These are phyloP conservation scores for Phytophthora brassicae DNA, from an alignment of 352 stramenopile species.

Conservation along the genomic window DNA sequence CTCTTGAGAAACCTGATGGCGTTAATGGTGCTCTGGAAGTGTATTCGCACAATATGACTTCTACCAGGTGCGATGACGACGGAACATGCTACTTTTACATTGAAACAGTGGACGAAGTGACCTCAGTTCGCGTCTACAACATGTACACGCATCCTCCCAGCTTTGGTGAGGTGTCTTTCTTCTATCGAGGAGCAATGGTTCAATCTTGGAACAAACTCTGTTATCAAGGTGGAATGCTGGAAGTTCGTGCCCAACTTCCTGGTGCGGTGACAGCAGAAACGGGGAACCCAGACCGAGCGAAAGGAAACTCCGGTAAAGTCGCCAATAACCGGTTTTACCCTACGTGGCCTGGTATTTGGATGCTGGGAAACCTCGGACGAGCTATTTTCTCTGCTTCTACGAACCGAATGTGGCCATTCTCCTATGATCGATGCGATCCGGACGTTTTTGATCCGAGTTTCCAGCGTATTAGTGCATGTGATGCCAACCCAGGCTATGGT, in stretches of 20 bases:
- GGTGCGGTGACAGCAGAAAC: constrained; percentile 54
- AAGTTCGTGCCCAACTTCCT: constrained; percentile 87
- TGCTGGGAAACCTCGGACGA: constrained; percentile 92
- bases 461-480: constrained; percentile 75
- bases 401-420: constrained; percentile 94
- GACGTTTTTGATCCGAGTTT: constrained; percentile 38
- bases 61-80: constrained; percentile 46
- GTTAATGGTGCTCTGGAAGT: constrained; percentile 89
- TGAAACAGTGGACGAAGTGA: constrained; percentile 41
- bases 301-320: constrained; percentile 31
- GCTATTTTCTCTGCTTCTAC: constrained; percentile 91
- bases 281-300: constrained; percentile 42
- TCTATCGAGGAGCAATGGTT: constrained; percentile 85
- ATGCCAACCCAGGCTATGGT: constrained; percentile 86
- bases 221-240: constrained; percentile 92
- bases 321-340: constrained; percentile 57
- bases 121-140: constrained; percentile 61
- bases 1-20: constrained; percentile 49
- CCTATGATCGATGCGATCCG: constrained; percentile 87
- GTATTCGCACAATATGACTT: constrained; percentile 87
- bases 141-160: constrained; percentile 40
- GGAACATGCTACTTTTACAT: constrained; percentile 49
- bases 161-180: constrained; percentile 50
- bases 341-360: constrained; percentile 92
- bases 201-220: constrained; percentile 96